Base-by-base conservation (phyloP, 2,329 filamentous ascomycete genomes). In the Fusarium tjaetaba region DNA sequence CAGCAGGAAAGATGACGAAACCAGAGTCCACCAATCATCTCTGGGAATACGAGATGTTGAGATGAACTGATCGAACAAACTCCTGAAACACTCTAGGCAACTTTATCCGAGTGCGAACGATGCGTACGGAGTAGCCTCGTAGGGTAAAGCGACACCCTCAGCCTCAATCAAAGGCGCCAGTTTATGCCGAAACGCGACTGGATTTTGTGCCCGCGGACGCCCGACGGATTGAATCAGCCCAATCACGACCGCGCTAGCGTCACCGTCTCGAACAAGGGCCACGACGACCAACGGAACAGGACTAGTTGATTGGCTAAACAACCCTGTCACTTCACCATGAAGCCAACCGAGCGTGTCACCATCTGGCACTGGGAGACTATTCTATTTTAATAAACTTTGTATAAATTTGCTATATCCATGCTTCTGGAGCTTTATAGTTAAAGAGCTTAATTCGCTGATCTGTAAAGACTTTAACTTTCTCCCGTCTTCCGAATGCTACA, bases 41-140 rank as follows among this genome's bases (percentile, higher is more conserved):
- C 8, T 20, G 2, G 8, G 4, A 4, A 32, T 15, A 8, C 18
- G 4, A 22, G 1, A 15, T 10, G 14, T 18, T 5, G 0, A n/a
- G 10, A 53, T 28, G 51, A 36, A n/a, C 34, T 22, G 34, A 39
- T 28, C 0, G 20, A 16, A 1, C 14, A 16, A 9, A 4, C 24
- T 32, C 49, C 49, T 53, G 32, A 38, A 38, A 38, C n/a, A 38
- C 14, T 38, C 34, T n/a, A 41, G 51, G 51, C 34, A 53, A 14
- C 32, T 18, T 4, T 5, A 28, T 53, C 24, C 51, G 51, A 53
- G 51, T 28, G 51, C 51, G 51, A 55, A 28, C 18, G 4, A 26
- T 20, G 32, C 6, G 16, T n/a, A n/a, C n/a, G n/a, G n/a, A n/a
- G n/a, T 36, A 22, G 34, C 51, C 34, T 38, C 22, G 49, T n/a